Percentiles rank a stretch among this genome's conserved stretches.
phyloP scores from a whole-genome alignment of 163 green algal genomes.

The Volvox carteri region DNA sequence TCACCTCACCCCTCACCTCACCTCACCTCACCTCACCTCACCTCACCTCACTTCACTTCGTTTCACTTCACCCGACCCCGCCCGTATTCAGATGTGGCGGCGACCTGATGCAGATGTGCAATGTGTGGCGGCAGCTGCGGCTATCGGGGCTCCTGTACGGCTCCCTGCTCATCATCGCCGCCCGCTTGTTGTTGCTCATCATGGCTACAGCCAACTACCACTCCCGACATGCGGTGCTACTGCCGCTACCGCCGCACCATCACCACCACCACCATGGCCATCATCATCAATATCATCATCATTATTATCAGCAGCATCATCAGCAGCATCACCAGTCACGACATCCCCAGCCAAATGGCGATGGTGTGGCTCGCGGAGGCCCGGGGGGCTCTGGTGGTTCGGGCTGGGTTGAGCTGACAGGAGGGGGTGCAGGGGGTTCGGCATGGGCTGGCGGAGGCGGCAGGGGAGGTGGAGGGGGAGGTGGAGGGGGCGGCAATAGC shows the following conservation, averaged over 20 bases:
- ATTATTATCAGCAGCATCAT: neutral
- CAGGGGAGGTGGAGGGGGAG: neutral
- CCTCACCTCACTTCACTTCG: neutral
- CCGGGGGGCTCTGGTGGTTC: neutral
- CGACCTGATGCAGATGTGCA: conserved; percentile 52
- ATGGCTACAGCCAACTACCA: conserved; percentile 57
- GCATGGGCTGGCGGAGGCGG: neutral
- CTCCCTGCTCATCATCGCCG: conserved; percentile 51
- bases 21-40: no score
- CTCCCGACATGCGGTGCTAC: conserved; percentile 39
- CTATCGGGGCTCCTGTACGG: conserved; percentile 51
- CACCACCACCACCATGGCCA: neutral
- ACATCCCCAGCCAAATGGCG: neutral
- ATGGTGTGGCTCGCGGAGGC: neutral
- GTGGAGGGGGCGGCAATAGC: no score
- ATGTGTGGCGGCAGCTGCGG: conserved; percentile 54
- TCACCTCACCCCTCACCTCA: no score
- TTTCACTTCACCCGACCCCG: neutral
- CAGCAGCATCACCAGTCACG: neutral
- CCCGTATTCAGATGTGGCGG: conserved; percentile 27
- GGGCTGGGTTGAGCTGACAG: neutral
- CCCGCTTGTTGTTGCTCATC: conserved; percentile 48
- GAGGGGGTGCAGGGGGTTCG: neutral
- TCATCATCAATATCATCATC: neutral
- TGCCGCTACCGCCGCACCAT: conserved; percentile 26